phyloP scores from a whole-genome alignment of 495 filamentous ascomycete genomes.

The Cudoniella acicularis region DNA sequence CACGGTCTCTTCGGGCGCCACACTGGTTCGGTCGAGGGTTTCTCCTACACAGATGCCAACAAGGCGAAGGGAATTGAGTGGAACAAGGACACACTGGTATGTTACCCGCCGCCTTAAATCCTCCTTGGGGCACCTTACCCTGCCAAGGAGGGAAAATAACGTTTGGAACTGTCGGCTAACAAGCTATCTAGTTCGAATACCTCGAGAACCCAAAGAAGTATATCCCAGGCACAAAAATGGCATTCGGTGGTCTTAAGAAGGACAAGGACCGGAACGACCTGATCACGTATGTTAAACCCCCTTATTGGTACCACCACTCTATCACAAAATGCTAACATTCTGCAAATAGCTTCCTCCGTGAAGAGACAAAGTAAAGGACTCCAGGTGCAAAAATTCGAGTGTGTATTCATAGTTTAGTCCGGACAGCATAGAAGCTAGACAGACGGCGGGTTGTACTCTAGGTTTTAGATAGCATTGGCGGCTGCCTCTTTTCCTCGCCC shows the following conservation, averaged over 20 bases:
- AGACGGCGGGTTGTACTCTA: constrained; percentile 18
- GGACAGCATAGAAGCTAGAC: constrained; percentile 14
- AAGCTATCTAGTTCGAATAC: constrained; percentile 63
- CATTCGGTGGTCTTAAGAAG: constrained; percentile 99
- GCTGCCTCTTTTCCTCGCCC: not conserved
- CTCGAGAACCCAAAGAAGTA: constrained; percentile 93
- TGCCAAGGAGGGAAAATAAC: not conserved
- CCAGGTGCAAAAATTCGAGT: not conserved
- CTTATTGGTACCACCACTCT: not conserved
- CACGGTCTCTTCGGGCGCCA: constrained; percentile 97
- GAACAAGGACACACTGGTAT: constrained; percentile 83
- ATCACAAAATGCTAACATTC: constrained; percentile 24
- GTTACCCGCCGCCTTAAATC: no score
- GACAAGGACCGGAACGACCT: constrained; percentile 98
- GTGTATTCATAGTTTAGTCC: constrained; percentile 24
- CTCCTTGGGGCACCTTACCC: not conserved
- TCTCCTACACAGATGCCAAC: constrained; percentile 99
- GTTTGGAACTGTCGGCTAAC: constrained; percentile 1
- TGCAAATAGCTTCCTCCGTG: constrained; percentile 25
- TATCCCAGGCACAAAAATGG: constrained; percentile 99
- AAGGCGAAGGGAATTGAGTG: constrained; percentile 91
- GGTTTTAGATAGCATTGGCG: constrained; percentile 18
- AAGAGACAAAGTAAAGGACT: constrained; percentile 26
- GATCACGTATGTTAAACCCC: constrained; percentile 74
- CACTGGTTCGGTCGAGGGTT: constrained; percentile 85